Conservation (phyloP, 2,329 filamentous ascomycete genomes). For the Hypoxylon sp. region DNA sequence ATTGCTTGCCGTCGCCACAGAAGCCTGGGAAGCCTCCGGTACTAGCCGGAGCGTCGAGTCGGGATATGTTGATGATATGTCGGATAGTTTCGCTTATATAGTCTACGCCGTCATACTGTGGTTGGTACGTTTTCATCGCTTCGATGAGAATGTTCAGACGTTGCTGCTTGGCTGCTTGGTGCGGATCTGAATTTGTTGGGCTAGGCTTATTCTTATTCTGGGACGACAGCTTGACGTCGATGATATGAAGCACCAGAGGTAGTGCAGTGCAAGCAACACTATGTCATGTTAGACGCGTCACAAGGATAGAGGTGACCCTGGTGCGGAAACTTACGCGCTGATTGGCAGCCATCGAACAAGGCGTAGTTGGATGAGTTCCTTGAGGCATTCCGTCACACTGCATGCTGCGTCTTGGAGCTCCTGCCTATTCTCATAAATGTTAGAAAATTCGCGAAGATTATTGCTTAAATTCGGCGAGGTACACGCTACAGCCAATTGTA, state of each 20-base stretch:
- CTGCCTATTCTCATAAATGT: slow-evolving; percentile 59
- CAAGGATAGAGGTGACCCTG: neutral
- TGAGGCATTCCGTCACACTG: slow-evolving; percentile 62
- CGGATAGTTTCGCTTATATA: slow-evolving; percentile 62
- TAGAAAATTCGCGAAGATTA: slow-evolving; percentile 54
- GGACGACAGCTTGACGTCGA: slow-evolving; percentile 57
- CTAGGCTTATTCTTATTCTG: slow-evolving; percentile 44
- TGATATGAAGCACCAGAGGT: slow-evolving; percentile 57
- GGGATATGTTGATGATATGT: slow-evolving; percentile 60
- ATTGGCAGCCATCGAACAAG: slow-evolving; percentile 64
- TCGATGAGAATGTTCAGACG: slow-evolving; percentile 62
- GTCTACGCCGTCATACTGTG: slow-evolving; percentile 63
- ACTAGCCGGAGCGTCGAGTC: slow-evolving; percentile 54
- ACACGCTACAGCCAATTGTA: slow-evolving; percentile 61
- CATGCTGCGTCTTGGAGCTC: slow-evolving; percentile 63
- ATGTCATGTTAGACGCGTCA: neutral
- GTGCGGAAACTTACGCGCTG: slow-evolving; percentile 58
- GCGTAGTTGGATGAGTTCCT: slow-evolving; percentile 63
- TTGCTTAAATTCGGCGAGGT: slow-evolving; percentile 55
- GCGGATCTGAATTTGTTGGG: slow-evolving; percentile 51
- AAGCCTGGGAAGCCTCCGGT: slow-evolving; percentile 32
- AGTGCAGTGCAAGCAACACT: slow-evolving; percentile 57
- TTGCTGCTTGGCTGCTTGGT: slow-evolving; percentile 60
- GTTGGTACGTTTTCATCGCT: slow-evolving; percentile 63
- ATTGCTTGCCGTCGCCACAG: slow-evolving; percentile 41